Evolutionary conservation across 331 rosid genomes (phyloP).

Genomic region (Erythrophleum ivorense): DNA sequence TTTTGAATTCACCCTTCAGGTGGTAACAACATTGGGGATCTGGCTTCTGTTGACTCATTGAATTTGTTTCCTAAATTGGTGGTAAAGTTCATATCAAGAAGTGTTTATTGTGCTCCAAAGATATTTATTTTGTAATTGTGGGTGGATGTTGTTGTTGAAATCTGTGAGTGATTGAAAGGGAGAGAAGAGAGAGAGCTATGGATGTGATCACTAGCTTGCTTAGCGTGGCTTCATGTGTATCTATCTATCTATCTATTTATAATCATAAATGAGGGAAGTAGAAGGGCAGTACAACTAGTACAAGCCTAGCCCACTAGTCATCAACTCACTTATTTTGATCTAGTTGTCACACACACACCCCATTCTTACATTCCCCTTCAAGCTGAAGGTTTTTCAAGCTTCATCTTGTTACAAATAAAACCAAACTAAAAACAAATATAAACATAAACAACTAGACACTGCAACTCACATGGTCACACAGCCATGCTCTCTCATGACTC

Average conservation of each 20-base stretch:
- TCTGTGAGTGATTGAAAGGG: constrained; percentile 2
- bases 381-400: not conserved
- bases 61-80: constrained; percentile 77
- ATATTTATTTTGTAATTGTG: constrained; percentile 27
- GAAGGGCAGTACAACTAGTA: not conserved
- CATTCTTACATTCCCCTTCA: not conserved
- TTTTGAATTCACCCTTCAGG: constrained; percentile 61
- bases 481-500: not conserved
- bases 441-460: not conserved
- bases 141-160: constrained; percentile 28
- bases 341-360: not conserved
- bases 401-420: not conserved
- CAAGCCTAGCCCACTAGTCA: not conserved
- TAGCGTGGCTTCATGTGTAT: too few relatives aligned
- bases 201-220: not conserved
- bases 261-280: too few relatives aligned
- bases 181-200: not conserved
- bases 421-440: not conserved
- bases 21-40: constrained; percentile 75
- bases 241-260: too few relatives aligned
- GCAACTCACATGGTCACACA: not conserved
- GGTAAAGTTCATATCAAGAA: constrained; percentile 62
- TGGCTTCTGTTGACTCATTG: constrained; percentile 72
- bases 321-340: not conserved
- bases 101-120: constrained; percentile 22